phyloP scores from a whole-genome alignment of 768 basidiomycete species.

The Termitomyces sp. region DNA sequence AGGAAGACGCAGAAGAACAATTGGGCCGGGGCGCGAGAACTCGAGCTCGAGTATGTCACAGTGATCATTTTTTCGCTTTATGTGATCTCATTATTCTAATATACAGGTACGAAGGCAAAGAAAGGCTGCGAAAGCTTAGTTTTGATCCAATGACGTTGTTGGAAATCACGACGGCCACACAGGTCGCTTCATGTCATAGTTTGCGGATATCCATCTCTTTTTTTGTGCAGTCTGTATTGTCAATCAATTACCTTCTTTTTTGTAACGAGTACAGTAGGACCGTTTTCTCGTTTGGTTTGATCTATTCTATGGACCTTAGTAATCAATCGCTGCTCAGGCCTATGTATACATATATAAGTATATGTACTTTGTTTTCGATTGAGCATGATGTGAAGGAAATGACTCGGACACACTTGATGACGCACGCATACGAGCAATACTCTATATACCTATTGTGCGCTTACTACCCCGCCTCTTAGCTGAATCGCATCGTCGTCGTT shows the following conservation, averaged over 20 bases:
- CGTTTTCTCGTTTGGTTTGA: background rate
- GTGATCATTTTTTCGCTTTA: background rate
- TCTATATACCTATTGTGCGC: too few species aligned
- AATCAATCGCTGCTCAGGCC: background rate
- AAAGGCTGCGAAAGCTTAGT: slow-evolving; percentile 8
- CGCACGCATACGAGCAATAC: too few species aligned
- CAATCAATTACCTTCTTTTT: background rate
- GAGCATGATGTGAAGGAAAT: background rate
- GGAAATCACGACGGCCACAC: background rate
- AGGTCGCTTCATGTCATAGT: background rate
- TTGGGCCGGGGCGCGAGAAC: slow-evolving; percentile 24
- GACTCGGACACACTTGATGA: too few species aligned
- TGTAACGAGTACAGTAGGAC: background rate
- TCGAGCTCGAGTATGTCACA: slow-evolving; percentile 16
- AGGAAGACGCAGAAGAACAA: slow-evolving; percentile 23
- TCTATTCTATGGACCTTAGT: background rate
- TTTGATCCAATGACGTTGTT: slow-evolving; percentile 4
- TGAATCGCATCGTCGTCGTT: too few species aligned
- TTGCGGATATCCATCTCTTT: background rate
- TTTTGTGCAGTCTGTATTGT: slow-evolving; percentile 12
- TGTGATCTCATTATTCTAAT: background rate
- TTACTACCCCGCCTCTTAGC: too few species aligned
- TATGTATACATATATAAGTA: background rate
- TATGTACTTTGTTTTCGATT: background rate
- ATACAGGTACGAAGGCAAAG: slow-evolving; percentile 15